These are phyloP conservation scores for Fusarium neocosmosporiellum DNA, from an alignment of 2,329 filamentous ascomycete genomes.

Conservation along the genomic window DNA sequence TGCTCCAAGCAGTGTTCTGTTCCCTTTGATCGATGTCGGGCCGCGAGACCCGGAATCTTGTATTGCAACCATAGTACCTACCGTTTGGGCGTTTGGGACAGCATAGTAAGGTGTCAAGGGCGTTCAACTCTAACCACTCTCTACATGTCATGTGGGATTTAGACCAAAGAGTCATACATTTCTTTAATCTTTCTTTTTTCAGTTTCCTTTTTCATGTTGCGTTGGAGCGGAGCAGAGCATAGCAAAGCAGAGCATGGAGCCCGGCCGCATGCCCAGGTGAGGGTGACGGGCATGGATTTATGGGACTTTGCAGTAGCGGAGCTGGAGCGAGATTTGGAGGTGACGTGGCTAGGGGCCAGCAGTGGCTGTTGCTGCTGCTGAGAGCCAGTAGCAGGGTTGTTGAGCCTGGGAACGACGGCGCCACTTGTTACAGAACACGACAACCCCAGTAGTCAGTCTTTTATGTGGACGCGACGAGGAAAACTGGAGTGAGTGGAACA, in stretches of 20 bases:
- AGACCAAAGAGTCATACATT: constrained; percentile 52
- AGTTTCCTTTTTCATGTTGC: constrained; percentile 33
- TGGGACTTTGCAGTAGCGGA: constrained; percentile 31
- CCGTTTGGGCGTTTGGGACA: constrained; percentile 65
- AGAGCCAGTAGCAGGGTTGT: constrained; percentile 27
- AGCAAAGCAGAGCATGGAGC: constrained; percentile 1
- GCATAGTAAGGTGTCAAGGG: constrained; percentile 69
- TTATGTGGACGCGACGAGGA: constrained; percentile 22
- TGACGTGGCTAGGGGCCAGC: constrained; percentile 34
- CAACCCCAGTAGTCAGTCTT: background rate
- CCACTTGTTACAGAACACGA: constrained; percentile 37
- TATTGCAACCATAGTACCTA: constrained; percentile 63
- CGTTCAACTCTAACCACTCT: constrained; percentile 58
- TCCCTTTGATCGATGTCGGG: constrained; percentile 41
- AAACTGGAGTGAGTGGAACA: constrained; percentile 29
- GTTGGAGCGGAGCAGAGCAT: constrained; percentile 7
- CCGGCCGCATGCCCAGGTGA: background rate
- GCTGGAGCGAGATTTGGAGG: constrained; percentile 21
- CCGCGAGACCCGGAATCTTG: constrained; percentile 53
- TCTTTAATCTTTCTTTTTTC: constrained; percentile 48
- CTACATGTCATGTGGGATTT: constrained; percentile 51
- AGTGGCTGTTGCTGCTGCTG: constrained; percentile 28
- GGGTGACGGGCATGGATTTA: constrained; percentile 30
- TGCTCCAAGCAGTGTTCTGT: constrained; percentile 41
- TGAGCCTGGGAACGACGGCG: constrained; percentile 20